Evolutionary conservation across 805 yeast species (phyloP).

Genomic region (Grigorovia yakushimaensis): DNA sequence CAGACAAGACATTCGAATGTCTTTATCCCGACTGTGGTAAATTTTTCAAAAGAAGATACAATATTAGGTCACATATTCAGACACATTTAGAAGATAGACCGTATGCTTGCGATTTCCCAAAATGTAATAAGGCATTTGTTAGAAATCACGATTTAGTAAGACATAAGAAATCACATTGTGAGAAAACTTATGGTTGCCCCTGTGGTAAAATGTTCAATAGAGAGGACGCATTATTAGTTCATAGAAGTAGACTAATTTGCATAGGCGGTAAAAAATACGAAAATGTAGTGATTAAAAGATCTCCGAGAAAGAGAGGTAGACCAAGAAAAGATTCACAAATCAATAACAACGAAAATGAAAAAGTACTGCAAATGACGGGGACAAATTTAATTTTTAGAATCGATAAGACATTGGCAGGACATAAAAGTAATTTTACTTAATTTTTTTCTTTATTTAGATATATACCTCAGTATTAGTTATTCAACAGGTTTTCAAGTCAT

Average conservation of each 20-base stretch:
- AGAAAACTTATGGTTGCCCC: slow-evolving; percentile 61
- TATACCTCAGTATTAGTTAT: background rate
- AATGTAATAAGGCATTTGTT: slow-evolving; percentile 80
- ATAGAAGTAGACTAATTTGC: slow-evolving; percentile 70
- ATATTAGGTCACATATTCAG: slow-evolving; percentile 90
- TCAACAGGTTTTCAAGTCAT: background rate
- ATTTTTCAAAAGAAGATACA: slow-evolving; percentile 77
- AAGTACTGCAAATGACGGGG: background rate
- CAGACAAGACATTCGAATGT: slow-evolving; percentile 66
- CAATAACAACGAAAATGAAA: background rate
- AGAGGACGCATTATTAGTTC: slow-evolving; percentile 80
- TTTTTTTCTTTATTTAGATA: background rate
- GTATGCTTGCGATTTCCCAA: slow-evolving; percentile 52
- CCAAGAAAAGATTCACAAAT: slow-evolving; percentile 13
- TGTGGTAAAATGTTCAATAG: slow-evolving; percentile 94
- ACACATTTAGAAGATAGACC: slow-evolving; percentile 95
- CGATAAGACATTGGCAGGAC: background rate
- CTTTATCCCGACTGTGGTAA: slow-evolving; percentile 71
- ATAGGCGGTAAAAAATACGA: slow-evolving; percentile 46
- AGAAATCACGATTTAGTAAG: slow-evolving; percentile 91
- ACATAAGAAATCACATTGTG: slow-evolving; percentile 79
- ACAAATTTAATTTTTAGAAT: background rate
- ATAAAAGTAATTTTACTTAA: background rate
- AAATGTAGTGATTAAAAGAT: slow-evolving; percentile 21
- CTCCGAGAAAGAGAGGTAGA: slow-evolving; percentile 24